phyloP scores from a whole-genome alignment of 768 basidiomycete genomes.

The Tricholoma sp. region DNA sequence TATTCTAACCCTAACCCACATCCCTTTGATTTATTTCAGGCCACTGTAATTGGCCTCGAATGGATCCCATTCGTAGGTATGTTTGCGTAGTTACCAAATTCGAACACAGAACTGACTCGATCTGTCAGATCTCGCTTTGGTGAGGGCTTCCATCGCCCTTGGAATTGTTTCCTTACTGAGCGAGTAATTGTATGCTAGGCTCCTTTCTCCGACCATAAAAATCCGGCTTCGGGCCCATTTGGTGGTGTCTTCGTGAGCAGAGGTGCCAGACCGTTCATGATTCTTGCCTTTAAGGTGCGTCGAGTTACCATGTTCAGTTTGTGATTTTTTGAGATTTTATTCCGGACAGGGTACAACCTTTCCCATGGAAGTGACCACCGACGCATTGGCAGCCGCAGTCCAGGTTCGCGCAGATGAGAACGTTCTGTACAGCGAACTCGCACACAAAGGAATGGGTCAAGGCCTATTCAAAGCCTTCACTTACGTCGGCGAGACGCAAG shows the following conservation, averaged over 20 bases:
- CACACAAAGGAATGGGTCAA: not conserved
- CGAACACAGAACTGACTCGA: not conserved
- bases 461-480: not conserved
- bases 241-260: not conserved
- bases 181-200: not conserved
- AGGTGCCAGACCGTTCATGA: not conserved
- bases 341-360: not conserved
- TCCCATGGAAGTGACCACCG: not conserved
- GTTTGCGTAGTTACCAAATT: not conserved
- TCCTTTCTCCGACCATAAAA: not conserved
- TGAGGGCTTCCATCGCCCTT: not conserved
- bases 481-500: not conserved
- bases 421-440: not conserved
- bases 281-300: not conserved
- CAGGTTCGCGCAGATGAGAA: not conserved
- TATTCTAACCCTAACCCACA: not conserved
- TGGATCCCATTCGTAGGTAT: not conserved
- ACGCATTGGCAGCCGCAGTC: not conserved
- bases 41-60: not conserved
- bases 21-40: not conserved
- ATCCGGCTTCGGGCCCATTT: not conserved
- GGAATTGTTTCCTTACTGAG: not conserved
- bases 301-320: not conserved
- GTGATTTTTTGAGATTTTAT: not conserved
- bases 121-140: not conserved